Evolutionary conservation across 108 stramenopile genomes (phyloP).

Genomic region (Mayamaea pseudoterrestris): DNA sequence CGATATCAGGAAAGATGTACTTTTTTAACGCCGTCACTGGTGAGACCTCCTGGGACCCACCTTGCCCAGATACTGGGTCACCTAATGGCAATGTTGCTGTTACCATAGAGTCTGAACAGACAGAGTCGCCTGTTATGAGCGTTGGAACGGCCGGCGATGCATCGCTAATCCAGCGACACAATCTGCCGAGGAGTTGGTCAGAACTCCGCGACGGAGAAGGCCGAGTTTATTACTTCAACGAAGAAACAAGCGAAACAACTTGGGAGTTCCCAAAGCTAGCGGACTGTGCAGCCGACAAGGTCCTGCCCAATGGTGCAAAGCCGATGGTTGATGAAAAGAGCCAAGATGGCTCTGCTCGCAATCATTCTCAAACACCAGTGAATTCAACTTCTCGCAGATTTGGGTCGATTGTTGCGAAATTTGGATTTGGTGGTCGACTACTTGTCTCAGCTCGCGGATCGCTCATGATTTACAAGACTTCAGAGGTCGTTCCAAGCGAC

Average conservation of each 20-base stretch:
- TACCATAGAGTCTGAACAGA: not conserved
- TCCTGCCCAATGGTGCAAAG: no score
- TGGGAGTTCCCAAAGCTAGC: constrained; percentile 24
- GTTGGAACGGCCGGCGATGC: not conserved
- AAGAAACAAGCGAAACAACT: constrained; percentile 17
- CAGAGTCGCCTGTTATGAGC: not conserved
- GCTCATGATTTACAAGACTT: not conserved
- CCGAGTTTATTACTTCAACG: constrained; percentile 56
- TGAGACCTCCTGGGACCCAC: constrained; percentile 44
- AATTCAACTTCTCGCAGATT: no score
- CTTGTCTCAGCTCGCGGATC: constrained; percentile 16
- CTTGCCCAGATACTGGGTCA: constrained; percentile 3
- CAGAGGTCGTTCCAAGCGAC: constrained; percentile 13
- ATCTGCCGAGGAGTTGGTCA: no score
- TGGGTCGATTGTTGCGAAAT: constrained; percentile 34
- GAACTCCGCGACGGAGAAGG: no score
- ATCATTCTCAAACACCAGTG: no score
- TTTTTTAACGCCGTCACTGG: constrained; percentile 27
- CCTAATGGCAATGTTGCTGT: not conserved
- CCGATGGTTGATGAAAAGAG: no score
- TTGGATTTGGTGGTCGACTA: constrained; percentile 59
- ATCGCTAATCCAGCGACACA: no score
- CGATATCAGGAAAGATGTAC: constrained; percentile 28
- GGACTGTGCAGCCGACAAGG: not conserved
- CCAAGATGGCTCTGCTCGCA: no score